Conservation (phyloP, 257 asterid species). For the Gentiana straminea region DNA sequence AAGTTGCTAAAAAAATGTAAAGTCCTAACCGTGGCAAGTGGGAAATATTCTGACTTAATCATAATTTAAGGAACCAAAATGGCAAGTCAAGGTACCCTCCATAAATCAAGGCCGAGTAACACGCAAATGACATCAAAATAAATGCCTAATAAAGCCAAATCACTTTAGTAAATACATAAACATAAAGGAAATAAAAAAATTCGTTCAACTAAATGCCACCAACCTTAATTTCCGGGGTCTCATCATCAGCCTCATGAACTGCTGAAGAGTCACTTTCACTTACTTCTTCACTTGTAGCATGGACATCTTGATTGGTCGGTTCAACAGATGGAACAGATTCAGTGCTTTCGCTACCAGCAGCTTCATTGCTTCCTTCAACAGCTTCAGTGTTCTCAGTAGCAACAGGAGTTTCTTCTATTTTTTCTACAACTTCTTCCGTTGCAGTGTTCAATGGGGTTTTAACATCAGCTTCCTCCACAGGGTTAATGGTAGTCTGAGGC, state of each 20-base stretch:
- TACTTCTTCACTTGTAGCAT: constrained; percentile 30
- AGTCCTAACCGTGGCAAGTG: too few relatives aligned
- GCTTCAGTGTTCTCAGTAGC: constrained; percentile 33
- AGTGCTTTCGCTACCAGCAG: constrained; percentile 30
- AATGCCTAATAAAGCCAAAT: too few relatives aligned
- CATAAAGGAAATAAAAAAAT: too few relatives aligned
- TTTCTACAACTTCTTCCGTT: constrained; percentile 26
- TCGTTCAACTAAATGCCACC: not conserved
- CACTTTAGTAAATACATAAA: too few relatives aligned
- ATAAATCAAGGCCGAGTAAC: too few relatives aligned
- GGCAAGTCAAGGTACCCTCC: too few relatives aligned
- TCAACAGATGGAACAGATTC: constrained; percentile 39
- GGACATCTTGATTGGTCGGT: constrained; percentile 15
- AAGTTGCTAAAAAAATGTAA: too few relatives aligned
- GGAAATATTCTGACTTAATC: too few relatives aligned
- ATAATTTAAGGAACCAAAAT: too few relatives aligned
- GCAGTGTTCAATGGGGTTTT: constrained; percentile 25
- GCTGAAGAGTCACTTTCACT: constrained; percentile 35
- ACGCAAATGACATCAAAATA: too few relatives aligned
- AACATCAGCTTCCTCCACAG: constrained; percentile 40
- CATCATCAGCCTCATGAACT: constrained; percentile 47
- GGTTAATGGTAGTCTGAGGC: constrained; percentile 16
- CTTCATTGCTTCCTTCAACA: not conserved
- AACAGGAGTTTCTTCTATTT: constrained; percentile 38
- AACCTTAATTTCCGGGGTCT: constrained; percentile 68